Conservation (phyloP, 176 grass and related monocot genomes). For the Puya raimondii region DNA sequence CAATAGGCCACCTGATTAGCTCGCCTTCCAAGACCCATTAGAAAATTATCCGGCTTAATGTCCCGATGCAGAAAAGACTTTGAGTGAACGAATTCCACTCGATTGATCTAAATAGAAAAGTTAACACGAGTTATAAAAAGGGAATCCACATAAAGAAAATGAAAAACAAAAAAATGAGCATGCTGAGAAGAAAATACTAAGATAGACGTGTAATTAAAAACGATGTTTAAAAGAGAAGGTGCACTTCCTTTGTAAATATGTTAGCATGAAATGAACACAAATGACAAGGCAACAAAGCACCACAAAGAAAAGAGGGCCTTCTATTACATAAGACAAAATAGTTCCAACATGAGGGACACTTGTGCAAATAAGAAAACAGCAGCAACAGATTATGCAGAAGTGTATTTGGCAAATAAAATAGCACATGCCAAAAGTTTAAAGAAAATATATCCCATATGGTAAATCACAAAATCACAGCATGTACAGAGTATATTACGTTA, state of each 20-base stretch:
- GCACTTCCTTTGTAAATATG: not conserved
- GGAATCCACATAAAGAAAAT: not conserved
- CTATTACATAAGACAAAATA: not conserved
- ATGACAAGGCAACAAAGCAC: not conserved
- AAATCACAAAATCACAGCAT: not conserved
- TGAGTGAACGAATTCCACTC: slow-evolving; percentile 86
- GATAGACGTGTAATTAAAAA: not conserved
- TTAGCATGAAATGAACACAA: not conserved
- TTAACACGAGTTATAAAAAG: not conserved
- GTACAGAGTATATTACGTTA: slow-evolving; percentile 11
- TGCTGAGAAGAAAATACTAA: not conserved
- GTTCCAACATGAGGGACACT: not conserved
- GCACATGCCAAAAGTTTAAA: not conserved
- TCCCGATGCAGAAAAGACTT: slow-evolving; percentile 97
- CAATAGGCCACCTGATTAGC: slow-evolving; percentile 65
- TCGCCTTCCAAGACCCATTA: slow-evolving; percentile 87
- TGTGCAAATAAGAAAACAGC: not conserved
- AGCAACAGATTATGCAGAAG: not conserved
- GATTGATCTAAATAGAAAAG: slow-evolving; percentile 58
- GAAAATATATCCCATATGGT: not conserved
- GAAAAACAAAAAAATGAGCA: not conserved
- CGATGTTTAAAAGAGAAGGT: not conserved
- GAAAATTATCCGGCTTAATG: slow-evolving; percentile 98
- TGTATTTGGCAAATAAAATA: not conserved
- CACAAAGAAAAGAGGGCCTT: not conserved